A percentile compares a stretch with the other conserved stretches of the same genome.
phyloP scores from a whole-genome alignment of 2,329 filamentous ascomycete genomes.

The Neofusicoccum laricinum region DNA sequence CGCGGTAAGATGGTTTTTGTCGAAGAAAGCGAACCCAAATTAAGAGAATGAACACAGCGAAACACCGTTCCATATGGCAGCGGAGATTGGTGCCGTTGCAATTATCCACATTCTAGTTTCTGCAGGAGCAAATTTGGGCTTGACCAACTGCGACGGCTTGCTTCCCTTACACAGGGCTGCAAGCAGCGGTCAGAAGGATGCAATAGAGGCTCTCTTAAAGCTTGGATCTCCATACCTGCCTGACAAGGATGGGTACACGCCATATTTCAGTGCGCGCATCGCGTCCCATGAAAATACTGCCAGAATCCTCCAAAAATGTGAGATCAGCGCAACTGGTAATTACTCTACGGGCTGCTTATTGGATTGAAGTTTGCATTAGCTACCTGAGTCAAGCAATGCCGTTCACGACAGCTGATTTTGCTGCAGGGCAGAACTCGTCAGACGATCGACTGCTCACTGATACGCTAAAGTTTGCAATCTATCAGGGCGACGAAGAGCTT shows the following conservation, averaged over 20 bases:
- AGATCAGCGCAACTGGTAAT: not conserved
- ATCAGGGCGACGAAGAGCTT: rapidly evolving
- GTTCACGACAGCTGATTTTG: too few relatives aligned
- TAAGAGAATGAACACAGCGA: rapidly evolving
- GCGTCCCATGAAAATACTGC: not conserved
- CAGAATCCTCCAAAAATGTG: not conserved
- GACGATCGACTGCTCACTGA: not conserved
- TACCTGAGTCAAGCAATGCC: too few relatives aligned
- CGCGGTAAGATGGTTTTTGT: not conserved
- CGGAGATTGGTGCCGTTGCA: not conserved
- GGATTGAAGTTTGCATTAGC: not conserved
- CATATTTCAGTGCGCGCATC: not conserved
- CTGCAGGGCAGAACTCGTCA: not conserved
- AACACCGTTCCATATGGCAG: not conserved
- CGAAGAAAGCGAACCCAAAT: not conserved
- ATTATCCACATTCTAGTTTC: not conserved
- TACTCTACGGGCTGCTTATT: not conserved
- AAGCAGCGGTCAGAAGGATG: not conserved
- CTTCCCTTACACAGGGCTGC: not conserved
- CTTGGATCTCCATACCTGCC: not conserved
- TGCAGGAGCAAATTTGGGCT: not conserved
- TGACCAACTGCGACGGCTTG: not conserved
- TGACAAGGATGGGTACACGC: not conserved
- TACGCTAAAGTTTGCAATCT: not conserved
- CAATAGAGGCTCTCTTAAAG: not conserved